These are phyloP conservation scores for Lasiodiplodia theobromae DNA, from an alignment of 2,329 filamentous ascomycete species.

Conservation along the genomic window DNA sequence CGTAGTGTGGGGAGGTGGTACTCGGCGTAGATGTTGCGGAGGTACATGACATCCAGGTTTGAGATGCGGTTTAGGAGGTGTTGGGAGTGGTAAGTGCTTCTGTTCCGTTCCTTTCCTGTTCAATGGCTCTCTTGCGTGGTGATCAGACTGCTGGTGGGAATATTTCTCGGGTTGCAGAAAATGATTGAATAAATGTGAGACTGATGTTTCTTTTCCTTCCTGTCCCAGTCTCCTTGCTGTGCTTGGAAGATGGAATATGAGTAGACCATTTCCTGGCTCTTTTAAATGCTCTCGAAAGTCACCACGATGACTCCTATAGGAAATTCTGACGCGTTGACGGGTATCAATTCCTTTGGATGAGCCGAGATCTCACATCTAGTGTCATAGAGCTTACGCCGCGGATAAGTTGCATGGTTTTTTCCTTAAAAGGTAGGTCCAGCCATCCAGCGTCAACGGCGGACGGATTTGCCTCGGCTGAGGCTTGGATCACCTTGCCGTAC, in stretches of 20 bases:
- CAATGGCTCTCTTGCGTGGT: too few relatives aligned
- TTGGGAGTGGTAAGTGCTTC: neutral
- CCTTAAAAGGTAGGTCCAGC: too few relatives aligned
- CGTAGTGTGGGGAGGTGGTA: conserved; percentile 57
- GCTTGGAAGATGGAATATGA: neutral
- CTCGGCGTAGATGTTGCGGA: conserved; percentile 63
- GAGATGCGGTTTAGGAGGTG: too few relatives aligned
- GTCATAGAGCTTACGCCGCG: neutral
- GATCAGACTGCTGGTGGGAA: too few relatives aligned
- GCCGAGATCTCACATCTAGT: neutral
- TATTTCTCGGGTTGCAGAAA: too few relatives aligned
- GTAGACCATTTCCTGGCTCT: neutral
- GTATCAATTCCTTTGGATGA: neutral
- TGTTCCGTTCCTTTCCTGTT: neutral
- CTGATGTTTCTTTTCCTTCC: too few relatives aligned
- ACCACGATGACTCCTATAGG: neutral
- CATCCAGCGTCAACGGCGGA: neutral
- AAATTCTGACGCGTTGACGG: neutral
- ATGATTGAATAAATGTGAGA: too few relatives aligned
- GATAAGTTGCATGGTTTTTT: neutral
- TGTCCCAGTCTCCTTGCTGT: neutral
- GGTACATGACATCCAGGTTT: conserved; percentile 61
- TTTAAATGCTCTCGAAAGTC: neutral
- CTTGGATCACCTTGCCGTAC: neutral
- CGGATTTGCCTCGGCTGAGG: neutral